Percentiles rank a stretch among this genome's conserved stretches.
Evolutionary conservation across 805 yeast genomes (phyloP).

Genomic region (Ogataea siamensis): DNA sequence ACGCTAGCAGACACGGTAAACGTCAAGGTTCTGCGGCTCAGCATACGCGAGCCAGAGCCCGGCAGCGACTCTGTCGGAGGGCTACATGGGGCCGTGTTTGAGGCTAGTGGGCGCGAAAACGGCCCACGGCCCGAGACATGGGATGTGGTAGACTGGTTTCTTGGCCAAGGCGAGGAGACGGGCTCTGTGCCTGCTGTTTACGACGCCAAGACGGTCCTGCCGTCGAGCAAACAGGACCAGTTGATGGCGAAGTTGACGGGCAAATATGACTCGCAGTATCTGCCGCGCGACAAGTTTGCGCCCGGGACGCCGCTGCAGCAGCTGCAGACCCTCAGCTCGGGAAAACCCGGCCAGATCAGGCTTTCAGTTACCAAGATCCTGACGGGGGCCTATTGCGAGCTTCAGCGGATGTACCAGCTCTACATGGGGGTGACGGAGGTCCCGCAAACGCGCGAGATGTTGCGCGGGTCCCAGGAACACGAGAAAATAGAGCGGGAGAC

Average conservation of each 20-base stretch:
- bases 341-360: constrained; percentile 29
- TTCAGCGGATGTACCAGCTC: constrained; percentile 50
- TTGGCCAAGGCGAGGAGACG: background rate
- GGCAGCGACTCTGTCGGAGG: background rate
- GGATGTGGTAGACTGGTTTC: constrained; percentile 6
- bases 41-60: background rate
- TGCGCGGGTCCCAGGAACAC: constrained; percentile 49
- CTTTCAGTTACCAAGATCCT: constrained; percentile 60
- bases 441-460: constrained; percentile 39
- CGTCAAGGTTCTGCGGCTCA: background rate
- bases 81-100: background rate
- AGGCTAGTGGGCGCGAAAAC: background rate
- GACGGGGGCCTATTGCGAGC: constrained; percentile 68
- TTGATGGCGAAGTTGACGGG: constrained; percentile 9
- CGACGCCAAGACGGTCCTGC: background rate
- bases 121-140: background rate
- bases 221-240: constrained; percentile 7
- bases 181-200: background rate
- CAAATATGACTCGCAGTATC: background rate
- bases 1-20: background rate
- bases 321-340: constrained; percentile 8
- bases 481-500: constrained; percentile 42
- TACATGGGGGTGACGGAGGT: constrained; percentile 39
- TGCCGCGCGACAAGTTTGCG: constrained; percentile 24
- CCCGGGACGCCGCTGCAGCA: constrained; percentile 22